These are phyloP conservation scores for Coemansia sp. DNA, from an alignment of 192 early-diverging fungal species.

Conservation along the genomic window DNA sequence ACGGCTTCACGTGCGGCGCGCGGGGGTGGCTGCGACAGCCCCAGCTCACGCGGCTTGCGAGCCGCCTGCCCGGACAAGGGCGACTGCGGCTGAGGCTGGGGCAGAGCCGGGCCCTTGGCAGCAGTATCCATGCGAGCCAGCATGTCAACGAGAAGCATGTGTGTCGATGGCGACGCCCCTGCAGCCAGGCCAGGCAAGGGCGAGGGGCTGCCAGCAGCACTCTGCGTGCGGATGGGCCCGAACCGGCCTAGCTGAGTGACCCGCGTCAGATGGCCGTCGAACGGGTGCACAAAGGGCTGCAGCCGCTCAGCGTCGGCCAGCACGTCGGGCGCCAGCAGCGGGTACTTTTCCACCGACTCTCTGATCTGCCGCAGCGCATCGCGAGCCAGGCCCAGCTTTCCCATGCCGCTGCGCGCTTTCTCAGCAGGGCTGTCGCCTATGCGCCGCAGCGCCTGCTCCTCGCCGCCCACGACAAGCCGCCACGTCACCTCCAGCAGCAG, in stretches of 20 bases:
- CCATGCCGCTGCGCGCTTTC: not conserved
- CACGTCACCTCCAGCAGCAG: slow-evolving; percentile 37
- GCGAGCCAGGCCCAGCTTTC: slow-evolving; percentile 20
- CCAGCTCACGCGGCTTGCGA: slow-evolving; percentile 4
- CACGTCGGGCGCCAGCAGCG: slow-evolving; percentile 21
- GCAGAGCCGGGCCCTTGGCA: not conserved
- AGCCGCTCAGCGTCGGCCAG: slow-evolving; percentile 15
- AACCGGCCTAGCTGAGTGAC: slow-evolving; percentile 22
- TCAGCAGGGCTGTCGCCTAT: not conserved
- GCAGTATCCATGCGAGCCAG: not conserved
- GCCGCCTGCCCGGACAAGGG: not conserved
- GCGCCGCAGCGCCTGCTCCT: slow-evolving; percentile 19
- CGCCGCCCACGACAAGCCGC: slow-evolving; percentile 42
- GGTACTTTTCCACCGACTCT: slow-evolving; percentile 22
- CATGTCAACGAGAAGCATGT: slow-evolving; percentile 28
- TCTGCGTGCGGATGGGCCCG: slow-evolving; percentile 24
- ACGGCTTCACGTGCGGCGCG: slow-evolving; percentile 31
- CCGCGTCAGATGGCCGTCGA: slow-evolving; percentile 46
- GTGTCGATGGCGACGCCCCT: slow-evolving; percentile 17
- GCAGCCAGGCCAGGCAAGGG: not conserved
- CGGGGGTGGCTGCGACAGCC: slow-evolving; percentile 15
- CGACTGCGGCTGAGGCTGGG: not conserved
- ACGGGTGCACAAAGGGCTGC: slow-evolving; percentile 41
- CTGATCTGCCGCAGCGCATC: slow-evolving; percentile 43
- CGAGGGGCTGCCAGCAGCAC: not conserved